Evolutionary conservation across 2,329 filamentous ascomycete genomes (phyloP).

Genomic region (Penicillium corylophilum): DNA sequence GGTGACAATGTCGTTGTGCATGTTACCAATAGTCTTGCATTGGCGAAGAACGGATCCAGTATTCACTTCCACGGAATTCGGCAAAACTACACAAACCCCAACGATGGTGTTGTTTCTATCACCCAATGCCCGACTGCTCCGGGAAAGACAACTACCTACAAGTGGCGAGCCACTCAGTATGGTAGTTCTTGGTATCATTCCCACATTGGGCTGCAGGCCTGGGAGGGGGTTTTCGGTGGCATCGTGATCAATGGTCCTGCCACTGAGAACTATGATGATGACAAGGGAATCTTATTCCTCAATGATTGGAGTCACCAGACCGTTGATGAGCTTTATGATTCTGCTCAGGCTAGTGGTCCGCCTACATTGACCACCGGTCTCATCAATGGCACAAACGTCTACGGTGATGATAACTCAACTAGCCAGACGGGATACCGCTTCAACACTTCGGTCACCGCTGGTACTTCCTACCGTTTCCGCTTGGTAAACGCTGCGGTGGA

Average conservation of each 20-base stretch:
- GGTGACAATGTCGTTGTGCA: slow-evolving; percentile 32
- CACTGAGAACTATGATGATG: slow-evolving; percentile 20
- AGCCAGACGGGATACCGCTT: slow-evolving; percentile 32
- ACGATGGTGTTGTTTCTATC: slow-evolving; percentile 34
- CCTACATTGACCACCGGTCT: slow-evolving; percentile 12
- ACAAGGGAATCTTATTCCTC: slow-evolving; percentile 35
- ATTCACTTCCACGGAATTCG: slow-evolving; percentile 39
- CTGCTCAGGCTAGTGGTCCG: slow-evolving; percentile 13
- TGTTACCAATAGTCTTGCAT: slow-evolving; percentile 26
- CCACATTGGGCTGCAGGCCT: slow-evolving; percentile 33
- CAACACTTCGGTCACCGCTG: slow-evolving; percentile 50
- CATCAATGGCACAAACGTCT: slow-evolving; percentile 42
- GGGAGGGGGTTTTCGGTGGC: slow-evolving; percentile 29
- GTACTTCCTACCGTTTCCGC: slow-evolving; percentile 26
- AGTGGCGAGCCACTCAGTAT: slow-evolving; percentile 38
- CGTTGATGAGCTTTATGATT: slow-evolving; percentile 24
- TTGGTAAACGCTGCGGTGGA: slow-evolving; percentile 29
- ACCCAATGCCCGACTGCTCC: slow-evolving; percentile 44
- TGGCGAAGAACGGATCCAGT: slow-evolving; percentile 22
- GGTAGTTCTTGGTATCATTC: slow-evolving; percentile 30
- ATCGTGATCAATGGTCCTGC: slow-evolving; percentile 25
- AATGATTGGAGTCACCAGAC: slow-evolving; percentile 30
- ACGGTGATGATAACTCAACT: slow-evolving; percentile 1
- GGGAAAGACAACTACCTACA: slow-evolving; percentile 36
- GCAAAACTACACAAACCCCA: slow-evolving; percentile 30